Evolutionary conservation across 2,329 filamentous ascomycete genomes (phyloP).

Genomic region (Cercospora zeina): DNA sequence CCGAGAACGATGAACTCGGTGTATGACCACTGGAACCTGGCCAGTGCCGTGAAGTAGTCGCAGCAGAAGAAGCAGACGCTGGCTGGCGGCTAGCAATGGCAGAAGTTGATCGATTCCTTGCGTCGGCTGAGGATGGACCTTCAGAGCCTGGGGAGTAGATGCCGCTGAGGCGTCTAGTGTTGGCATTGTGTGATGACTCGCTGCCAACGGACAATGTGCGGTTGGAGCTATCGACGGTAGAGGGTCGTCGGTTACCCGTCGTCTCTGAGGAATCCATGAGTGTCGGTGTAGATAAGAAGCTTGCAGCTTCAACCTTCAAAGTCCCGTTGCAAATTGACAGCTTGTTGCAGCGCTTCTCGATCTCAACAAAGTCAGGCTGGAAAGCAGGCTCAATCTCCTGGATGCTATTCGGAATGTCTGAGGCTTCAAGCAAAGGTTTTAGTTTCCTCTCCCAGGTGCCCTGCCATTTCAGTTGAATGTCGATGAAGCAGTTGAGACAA

Average conservation of each 20-base stretch:
- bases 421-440: conserved; percentile 68
- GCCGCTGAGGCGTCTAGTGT: conserved; percentile 59
- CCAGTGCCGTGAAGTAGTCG: conserved; percentile 40
- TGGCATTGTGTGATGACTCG: conserved; percentile 39
- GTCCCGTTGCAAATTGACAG: conserved; percentile 77
- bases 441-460: conserved; percentile 81
- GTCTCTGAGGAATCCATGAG: conserved; percentile 40
- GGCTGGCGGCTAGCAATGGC: conserved; percentile 51
- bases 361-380: conserved; percentile 72
- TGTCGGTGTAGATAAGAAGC: conserved; percentile 57
- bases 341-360: conserved; percentile 68
- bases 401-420: conserved; percentile 64
- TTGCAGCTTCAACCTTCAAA: conserved; percentile 59
- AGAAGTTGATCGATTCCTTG: conserved; percentile 58
- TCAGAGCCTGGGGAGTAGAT: conserved; percentile 55
- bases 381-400: conserved; percentile 76
- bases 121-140: conserved; percentile 14
- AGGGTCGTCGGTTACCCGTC: conserved; percentile 42
- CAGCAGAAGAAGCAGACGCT: conserved; percentile 37
- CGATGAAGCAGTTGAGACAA: conserved; percentile 78
- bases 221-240: conserved; percentile 42
- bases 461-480: conserved; percentile 82
- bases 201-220: conserved; percentile 43
- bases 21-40: conserved; percentile 44
- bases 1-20: conserved; percentile 50